Evolutionary conservation across 192 early-diverging fungal species (phyloP), one percentile per base, ranked within the genome.

Genomic region (Linnemannia zychae): DNA sequence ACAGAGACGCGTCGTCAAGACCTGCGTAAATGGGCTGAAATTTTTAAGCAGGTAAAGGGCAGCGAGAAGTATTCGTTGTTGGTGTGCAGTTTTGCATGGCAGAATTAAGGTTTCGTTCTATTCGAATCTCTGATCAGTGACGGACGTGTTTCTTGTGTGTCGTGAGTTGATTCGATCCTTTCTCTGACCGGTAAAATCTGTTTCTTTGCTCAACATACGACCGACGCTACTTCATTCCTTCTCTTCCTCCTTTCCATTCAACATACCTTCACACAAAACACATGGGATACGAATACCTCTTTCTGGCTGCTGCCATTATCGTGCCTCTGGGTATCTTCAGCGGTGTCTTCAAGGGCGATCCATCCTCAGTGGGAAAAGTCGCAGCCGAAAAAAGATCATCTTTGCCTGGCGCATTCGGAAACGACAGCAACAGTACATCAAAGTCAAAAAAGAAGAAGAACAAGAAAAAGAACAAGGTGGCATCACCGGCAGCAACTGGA

Each of bases 371-470:
- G 2, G n/a, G 52, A 0, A 20, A 18, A 48, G 69, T 20, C 60
- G 4, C 47, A 13, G 33, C 40, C 47, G 22, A 63, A n/a, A 78
- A 79, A n/a, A 79, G 71, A 47, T 36, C 68, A 20, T 76, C 77
- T 4, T 57, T 79, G 9, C 83, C 83, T 37, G 83, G 83, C 16
- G 60, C 83, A 49, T 85, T 85, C 33, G 70, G 40, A 22, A 63
- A 63, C 57, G 68, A 67, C 60, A 47, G 47, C 24, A 34, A 33
- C 17, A 40, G 7, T 12, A 22, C 83, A 16, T 72, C 77, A 34
- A 85, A 85, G 46, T 76, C 77, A 57, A 85, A 85, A 75, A 85
- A 85, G 72, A 85, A 85, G 48, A 85, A 85, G 71, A 37, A 53
- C 40, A 85, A 85, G 74, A 85, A 85, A 63, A 85, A 85, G 71